These are phyloP conservation scores for Comarum palustre DNA, from an alignment of 306 rosid species.

Conservation along the genomic window DNA sequence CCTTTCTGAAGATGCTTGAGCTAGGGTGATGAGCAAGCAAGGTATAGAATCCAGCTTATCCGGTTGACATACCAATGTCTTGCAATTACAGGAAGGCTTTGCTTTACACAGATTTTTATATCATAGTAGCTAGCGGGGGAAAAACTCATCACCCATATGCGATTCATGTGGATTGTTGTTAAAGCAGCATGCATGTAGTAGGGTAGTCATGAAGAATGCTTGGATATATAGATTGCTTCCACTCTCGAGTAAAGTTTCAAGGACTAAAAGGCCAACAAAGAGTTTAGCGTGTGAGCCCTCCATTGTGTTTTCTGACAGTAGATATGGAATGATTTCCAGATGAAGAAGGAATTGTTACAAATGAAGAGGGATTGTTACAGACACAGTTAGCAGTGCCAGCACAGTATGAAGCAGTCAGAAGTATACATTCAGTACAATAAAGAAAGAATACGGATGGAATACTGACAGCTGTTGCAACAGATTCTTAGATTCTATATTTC, in stretches of 20 bases:
- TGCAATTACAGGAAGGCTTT: not conserved
- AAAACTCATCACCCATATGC: no score
- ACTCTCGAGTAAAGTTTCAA: not conserved
- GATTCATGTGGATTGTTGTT: not conserved
- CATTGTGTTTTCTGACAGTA: conserved; percentile 19
- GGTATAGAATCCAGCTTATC: no score
- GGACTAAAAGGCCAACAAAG: not conserved
- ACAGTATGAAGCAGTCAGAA: no score
- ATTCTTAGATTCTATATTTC: no score
- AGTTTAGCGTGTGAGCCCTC: not conserved
- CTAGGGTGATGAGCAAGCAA: conserved; percentile 14
- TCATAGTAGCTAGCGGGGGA: no score
- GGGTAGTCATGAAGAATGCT: not conserved
- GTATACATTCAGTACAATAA: no score
- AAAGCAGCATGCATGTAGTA: not conserved
- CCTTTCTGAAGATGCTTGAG: conserved; percentile 4
- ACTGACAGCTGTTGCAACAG: no score
- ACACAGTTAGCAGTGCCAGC: no score
- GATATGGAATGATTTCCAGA: no score
- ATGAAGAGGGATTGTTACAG: no score
- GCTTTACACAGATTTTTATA: not conserved
- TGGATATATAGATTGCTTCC: not conserved
- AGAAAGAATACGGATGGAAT: no score
- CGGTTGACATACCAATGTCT: not conserved
- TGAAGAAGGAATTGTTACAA: no score